Evolutionary conservation across 208 protist species (phyloP).

Genomic region (Ichthyophonus hoferi): DNA sequence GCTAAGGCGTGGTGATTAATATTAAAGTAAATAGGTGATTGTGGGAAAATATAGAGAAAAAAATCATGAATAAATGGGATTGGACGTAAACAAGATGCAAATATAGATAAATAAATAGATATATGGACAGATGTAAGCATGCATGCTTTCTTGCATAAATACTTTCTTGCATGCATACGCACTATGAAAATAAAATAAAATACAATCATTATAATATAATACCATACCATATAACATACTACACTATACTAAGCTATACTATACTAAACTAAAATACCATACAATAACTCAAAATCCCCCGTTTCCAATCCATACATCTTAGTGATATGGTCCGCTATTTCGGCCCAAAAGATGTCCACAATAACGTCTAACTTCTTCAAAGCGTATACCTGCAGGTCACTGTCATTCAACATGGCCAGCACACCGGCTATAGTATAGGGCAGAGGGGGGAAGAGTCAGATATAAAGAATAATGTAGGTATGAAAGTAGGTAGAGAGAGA

Average conservation of each 20-base stretch:
- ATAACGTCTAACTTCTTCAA: constrained; percentile 61
- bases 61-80: too few species aligned
- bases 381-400: constrained; percentile 59
- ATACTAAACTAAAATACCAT: too few species aligned
- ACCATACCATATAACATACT: too few species aligned
- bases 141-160: too few species aligned
- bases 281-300: too few species aligned
- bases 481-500: neutral
- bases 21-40: too few species aligned
- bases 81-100: too few species aligned
- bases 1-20: too few species aligned
- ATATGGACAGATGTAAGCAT: constrained; percentile 12
- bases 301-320: constrained; percentile 52
- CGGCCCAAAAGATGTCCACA: constrained; percentile 73
- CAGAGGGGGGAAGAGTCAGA: neutral
- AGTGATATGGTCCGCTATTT: constrained; percentile 64
- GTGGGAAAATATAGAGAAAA: too few species aligned
- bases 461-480: neutral
- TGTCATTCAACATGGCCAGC: constrained; percentile 58
- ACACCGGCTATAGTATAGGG: constrained; percentile 25
- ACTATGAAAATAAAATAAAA: too few species aligned
- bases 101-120: constrained; percentile 5
- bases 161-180: too few species aligned
- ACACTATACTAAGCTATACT: too few species aligned
- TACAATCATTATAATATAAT: neutral